Evolutionary conservation across 257 asterid species (phyloP).

Genomic region (Eustoma russellianum): DNA sequence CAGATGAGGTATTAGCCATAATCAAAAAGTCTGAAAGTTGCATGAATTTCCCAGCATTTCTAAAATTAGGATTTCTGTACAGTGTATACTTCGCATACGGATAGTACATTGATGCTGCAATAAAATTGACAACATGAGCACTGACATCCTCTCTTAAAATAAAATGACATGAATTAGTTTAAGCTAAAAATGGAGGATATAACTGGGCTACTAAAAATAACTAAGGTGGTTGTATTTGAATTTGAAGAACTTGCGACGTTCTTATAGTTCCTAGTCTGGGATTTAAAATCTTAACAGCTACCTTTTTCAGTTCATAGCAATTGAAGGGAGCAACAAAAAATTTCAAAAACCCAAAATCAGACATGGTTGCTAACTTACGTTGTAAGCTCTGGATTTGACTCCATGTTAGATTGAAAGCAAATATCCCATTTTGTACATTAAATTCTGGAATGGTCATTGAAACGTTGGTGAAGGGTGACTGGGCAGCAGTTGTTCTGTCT

Average conservation of each 20-base stretch:
- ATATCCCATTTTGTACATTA: slow-evolving; percentile 33
- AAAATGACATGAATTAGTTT: too few relatives aligned
- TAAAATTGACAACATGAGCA: slow-evolving; percentile 9
- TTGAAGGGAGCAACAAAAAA: not conserved
- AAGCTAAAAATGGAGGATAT: too few relatives aligned
- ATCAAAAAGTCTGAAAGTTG: slow-evolving; percentile 51
- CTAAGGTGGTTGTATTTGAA: too few relatives aligned
- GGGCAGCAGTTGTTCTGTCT: slow-evolving; percentile 36
- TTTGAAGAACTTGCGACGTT: too few relatives aligned
- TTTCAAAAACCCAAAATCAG: not conserved
- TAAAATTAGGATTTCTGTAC: slow-evolving; percentile 44
- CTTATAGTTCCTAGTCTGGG: too few relatives aligned
- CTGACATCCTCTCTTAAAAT: not conserved
- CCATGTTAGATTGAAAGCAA: slow-evolving; percentile 59
- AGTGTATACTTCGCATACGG: slow-evolving; percentile 21
- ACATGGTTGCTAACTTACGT: slow-evolving; percentile 36
- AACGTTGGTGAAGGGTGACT: slow-evolving; percentile 24
- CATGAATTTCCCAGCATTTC: slow-evolving; percentile 30
- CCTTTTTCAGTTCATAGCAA: not conserved
- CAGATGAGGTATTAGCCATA: slow-evolving; percentile 51
- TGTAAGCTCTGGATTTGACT: slow-evolving; percentile 39
- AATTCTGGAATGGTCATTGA: slow-evolving; percentile 39
- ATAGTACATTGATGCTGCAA: slow-evolving; percentile 52
- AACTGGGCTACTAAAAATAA: too few relatives aligned
- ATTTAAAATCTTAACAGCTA: too few relatives aligned